Evolutionary conservation across 2,329 filamentous ascomycete genomes (phyloP), one percentile per base, ranked within the genome.

Genomic region (Aspergillus pseudonomiae): DNA sequence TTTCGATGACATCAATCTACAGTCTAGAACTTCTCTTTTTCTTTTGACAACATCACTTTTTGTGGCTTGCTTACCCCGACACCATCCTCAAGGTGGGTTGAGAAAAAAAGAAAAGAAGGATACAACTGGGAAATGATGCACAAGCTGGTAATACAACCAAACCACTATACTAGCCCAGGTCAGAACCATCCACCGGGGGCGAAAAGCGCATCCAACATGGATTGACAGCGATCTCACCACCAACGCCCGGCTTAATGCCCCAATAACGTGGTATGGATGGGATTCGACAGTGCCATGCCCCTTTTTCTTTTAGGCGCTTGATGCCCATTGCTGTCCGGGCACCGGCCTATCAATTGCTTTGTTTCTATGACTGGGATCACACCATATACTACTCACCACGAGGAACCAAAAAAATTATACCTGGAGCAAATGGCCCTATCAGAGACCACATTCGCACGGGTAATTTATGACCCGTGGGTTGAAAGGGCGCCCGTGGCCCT

Each of bases 391-490:
- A 28, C 32, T 54, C 52, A 34, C n/a, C 32, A 28, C 19, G 19
- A 54, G 52, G 52, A 24, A 16, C 30, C 3, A 54, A 54, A 36
- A 21, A 14, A 21, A 24, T 21, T 24, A 14, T n/a, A 54, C n/a
- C 52, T 54, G 3, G 32, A 54, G 21, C 28, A 28, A 26, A 32
- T 19, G 28, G 30, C 32, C 52, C 52, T 54, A 55, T 39, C 52
- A 55, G 52, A 55, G n/a, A 26, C 34, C 34, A 39, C 24, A 14
- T 55, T 55, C 12, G 32, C 14, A 32, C 52, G 52, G 21, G 52
- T 55, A 55, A 24, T 55, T 39, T 36, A 55, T 41, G 52, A 28
- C n/a, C 52, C 32, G 52, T 55, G 30, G 52, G 30, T 39, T 55
- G 11, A 55, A 55, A 36, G 32, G 32, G 52, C 52, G 21, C 52